Evolutionary conservation across 176 grass and related monocot genomes (phyloP), one percentile per base, ranked within the genome.

Genomic region (Oryza longistaminata): DNA sequence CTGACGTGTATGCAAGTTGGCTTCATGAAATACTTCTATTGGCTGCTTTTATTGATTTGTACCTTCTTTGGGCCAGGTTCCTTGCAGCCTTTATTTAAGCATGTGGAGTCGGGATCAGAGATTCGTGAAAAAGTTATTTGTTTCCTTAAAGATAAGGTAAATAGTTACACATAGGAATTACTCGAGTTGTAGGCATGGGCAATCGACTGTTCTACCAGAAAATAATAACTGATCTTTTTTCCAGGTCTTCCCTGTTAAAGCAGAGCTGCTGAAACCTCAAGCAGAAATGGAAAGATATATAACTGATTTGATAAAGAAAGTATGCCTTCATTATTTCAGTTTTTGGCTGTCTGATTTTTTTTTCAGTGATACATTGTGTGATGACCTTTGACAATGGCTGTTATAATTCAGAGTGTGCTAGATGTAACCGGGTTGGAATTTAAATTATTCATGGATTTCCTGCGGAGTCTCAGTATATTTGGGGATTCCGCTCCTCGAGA

Each of bases 141-240:
- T 81, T 99, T 99, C 65, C 92, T 99, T 71, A 93, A 91, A 87
- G 97, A 99, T 87, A 99, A 96, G 97, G 97, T 94, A 91, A 86
- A 39, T 90, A 35, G 22, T 77, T 67, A 7, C 33, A 43, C 77
- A 64, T 82, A 37, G 70, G 37, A 11, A 29, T 74, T 71, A 37
- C 31, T 66, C 46, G 17, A 60, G 74, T 68, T 73, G 37, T 70
- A 52, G 70, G 65, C 25, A 33, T 64, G 49, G 52, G 71, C 33
- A 42, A 67, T 67, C 75, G 53, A 65, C 6, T 70, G 31, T 76
- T 72, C 55, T 72, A 49, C 43, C 35, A 53, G 33, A 84, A 15
- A 65, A 34, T 42, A 71, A 58, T 5, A 76, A 64, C 71, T 80
- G n/a, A 67, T 75, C 2, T 27, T 85, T 75, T 68, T 50, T 24